These are phyloP conservation scores for Coniferiporia sulphurascens DNA, from an alignment of 1,284 basidiomycete genomes.

Conservation along the genomic window DNA sequence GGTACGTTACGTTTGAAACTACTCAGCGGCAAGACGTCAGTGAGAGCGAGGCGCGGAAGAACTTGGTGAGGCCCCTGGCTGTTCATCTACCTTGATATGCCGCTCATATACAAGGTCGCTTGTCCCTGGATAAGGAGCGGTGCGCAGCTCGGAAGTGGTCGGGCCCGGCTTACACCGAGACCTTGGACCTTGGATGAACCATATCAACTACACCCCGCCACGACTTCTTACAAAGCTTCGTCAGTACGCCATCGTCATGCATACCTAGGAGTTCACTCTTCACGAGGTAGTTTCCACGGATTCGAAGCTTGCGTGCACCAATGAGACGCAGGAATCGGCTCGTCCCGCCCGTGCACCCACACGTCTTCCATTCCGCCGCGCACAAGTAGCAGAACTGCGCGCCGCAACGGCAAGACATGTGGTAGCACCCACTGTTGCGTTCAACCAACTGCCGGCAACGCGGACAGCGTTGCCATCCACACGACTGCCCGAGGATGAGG, in stretches of 20 bases:
- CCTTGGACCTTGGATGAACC: neutral
- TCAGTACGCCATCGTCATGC: neutral
- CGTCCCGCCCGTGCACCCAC: slow-evolving; percentile 8
- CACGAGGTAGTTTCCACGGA: slow-evolving; percentile 14
- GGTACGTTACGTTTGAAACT: no score
- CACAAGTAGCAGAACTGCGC: slow-evolving; percentile 53
- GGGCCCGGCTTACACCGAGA: neutral
- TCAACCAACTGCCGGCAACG: slow-evolving; percentile 41
- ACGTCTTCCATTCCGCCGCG: slow-evolving; percentile 21
- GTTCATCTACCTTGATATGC: no score
- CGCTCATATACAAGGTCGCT: no score
- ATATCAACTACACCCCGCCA: slow-evolving; percentile 4
- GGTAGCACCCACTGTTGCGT: slow-evolving; percentile 42
- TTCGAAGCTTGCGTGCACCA: slow-evolving; percentile 1
- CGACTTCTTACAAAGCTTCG: slow-evolving; percentile 11
- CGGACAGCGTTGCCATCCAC: slow-evolving; percentile 48
- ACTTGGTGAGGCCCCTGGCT: no score
- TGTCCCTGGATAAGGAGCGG: no score
- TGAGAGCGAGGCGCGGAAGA: no score
- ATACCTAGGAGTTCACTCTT: neutral
- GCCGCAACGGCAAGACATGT: slow-evolving; percentile 46
- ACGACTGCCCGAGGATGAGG: slow-evolving; percentile 36
- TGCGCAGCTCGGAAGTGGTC: no score
- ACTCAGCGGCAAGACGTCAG: no score
- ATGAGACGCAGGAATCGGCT: slow-evolving; percentile 3